phyloP scores from a whole-genome alignment of 2,329 filamentous ascomycete species.

The Aspergillus sp. region DNA sequence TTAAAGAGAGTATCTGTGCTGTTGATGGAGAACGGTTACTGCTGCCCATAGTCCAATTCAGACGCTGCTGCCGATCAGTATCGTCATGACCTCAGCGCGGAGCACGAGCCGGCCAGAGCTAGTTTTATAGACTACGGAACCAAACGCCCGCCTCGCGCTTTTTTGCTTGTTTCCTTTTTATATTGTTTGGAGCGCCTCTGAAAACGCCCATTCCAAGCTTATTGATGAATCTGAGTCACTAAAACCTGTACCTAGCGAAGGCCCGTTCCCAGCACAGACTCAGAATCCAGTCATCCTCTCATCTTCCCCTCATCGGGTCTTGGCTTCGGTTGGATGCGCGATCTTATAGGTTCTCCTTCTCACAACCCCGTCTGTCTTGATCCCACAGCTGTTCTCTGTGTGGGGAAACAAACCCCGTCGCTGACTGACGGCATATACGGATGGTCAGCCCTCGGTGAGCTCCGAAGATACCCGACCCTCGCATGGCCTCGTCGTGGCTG shows the following conservation, averaged over 20 bases:
- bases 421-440: slow-evolving; percentile 11
- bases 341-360: slow-evolving; percentile 13
- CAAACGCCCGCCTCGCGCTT: not conserved
- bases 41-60: not conserved
- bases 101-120: not conserved
- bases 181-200: not conserved
- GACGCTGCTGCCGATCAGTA: slow-evolving; percentile 1
- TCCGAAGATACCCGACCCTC: slow-evolving; percentile 16
- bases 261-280: slow-evolving; percentile 20
- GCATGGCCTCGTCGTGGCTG: slow-evolving; percentile 13
- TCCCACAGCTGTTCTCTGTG: slow-evolving; percentile 6
- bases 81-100: not conserved
- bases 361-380: slow-evolving; percentile 10
- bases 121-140: not conserved
- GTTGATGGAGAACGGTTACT: not conserved
- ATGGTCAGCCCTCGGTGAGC: slow-evolving; percentile 10
- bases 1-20: too few relatives aligned
- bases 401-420: slow-evolving; percentile 11
- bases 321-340: slow-evolving; percentile 14
- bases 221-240: slow-evolving; percentile 11
- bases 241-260: slow-evolving; percentile 9
- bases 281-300: slow-evolving; percentile 6
- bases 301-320: slow-evolving; percentile 14
- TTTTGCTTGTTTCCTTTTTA: slow-evolving; percentile 1
- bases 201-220: slow-evolving; percentile 6